These are phyloP conservation scores for Suhomyces sp. DNA, from an alignment of 805 yeast species.

Conservation along the genomic window DNA sequence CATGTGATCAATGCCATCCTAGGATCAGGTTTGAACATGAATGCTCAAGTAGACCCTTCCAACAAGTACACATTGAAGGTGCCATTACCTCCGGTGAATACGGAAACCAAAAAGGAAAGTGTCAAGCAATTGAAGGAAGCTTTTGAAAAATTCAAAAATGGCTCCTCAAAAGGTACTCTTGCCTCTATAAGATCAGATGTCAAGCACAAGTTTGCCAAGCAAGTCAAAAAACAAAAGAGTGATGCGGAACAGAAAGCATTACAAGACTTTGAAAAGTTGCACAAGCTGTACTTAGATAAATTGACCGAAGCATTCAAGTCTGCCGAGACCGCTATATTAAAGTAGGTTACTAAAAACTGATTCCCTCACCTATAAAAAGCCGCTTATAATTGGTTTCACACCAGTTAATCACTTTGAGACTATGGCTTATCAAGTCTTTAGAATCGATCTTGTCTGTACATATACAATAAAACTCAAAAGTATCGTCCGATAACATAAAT, in stretches of 20 bases:
- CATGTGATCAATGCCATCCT: conserved; percentile 68
- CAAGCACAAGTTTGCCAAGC: conserved; percentile 58
- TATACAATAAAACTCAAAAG: conserved; percentile 37
- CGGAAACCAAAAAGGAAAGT: conserved; percentile 58
- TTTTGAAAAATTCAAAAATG: conserved; percentile 59
- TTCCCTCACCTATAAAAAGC: conserved; percentile 73
- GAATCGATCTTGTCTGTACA: conserved; percentile 49
- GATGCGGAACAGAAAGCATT: conserved; percentile 55
- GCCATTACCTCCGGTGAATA: conserved; percentile 70
- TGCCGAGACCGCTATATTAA: conserved; percentile 29
- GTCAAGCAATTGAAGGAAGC: conserved; percentile 62
- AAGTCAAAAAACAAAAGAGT: conserved; percentile 48
- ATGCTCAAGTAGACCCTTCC: conserved; percentile 72
- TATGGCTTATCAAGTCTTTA: conserved; percentile 56
- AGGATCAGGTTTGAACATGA: conserved; percentile 66
- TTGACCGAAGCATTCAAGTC: conserved; percentile 40
- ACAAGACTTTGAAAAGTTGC: conserved; percentile 64
- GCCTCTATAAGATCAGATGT: conserved; percentile 43
- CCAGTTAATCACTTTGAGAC: conserved; percentile 70
- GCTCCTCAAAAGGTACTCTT: conserved; percentile 42
- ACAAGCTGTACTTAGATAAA: conserved; percentile 59
- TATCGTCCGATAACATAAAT: conserved; percentile 34
- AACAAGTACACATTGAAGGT: conserved; percentile 73
- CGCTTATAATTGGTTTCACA: conserved; percentile 67
- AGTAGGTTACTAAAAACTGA: conserved; percentile 39